Base-by-base conservation (phyloP, 2,329 filamentous ascomycete genomes). In the Phialocephala subalpina region DNA sequence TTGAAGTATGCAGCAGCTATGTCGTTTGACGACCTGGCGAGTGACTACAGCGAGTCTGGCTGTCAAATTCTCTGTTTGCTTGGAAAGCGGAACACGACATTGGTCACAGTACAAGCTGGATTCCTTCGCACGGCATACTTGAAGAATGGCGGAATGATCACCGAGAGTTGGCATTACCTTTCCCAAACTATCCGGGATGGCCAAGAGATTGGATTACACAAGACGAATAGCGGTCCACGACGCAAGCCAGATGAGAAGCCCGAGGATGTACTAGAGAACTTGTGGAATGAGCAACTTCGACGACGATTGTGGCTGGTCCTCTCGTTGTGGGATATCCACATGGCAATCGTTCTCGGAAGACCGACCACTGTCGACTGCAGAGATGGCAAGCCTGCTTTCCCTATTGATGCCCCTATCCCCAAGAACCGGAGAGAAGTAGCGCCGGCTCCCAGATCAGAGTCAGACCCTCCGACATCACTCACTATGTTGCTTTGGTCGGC, bases 181-280 rank as follows among this genome's bases (percentile, higher is more conserved):
- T 84, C 85, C 0, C 80, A 82, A 25, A 83, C 85, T 0, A 88
- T 90, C 63, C 80, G 86, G 47, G 87, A 90, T 73, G 87, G 86
- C 0, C 87, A 90, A 73, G 87, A 89, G 70, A 82, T 90, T 47
- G 87, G 87, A 14, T 78, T 90, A 71, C 77, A 90, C 69, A 81
- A 83, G 14, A 83, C 86, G 4, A 62, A 59, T 67, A 76, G 83
- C 33, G 85, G 87, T 68, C 84, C 84, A 0, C 81, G 82, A 58
- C 77, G 75, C 16, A 77, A 59, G 59, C 58, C 61, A 53, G 61
- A 82, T 40, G 76, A 81, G 45, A 82, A 80, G 45, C 75, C 81
- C 5, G 84, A 86, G 65, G 81, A 82, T 36, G 77, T 83, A 1
- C 76, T 88, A 18, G 82, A 86, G 66, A 87, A 85, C 65, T 80